phyloP scores from a whole-genome alignment of 108 stramenopile genomes.

The Epithemia pelagica region DNA sequence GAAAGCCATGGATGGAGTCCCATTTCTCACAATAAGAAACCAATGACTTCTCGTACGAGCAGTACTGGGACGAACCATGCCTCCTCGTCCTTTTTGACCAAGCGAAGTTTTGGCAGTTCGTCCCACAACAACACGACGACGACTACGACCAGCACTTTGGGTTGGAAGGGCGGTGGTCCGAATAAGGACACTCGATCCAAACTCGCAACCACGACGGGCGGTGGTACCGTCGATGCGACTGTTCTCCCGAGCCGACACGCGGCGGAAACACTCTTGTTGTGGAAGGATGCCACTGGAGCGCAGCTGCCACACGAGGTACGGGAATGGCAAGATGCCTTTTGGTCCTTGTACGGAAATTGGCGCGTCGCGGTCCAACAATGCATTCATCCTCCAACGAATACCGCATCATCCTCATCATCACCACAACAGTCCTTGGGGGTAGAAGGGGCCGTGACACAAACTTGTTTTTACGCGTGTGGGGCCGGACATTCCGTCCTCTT shows the following conservation, averaged over 20 bases:
- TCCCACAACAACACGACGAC: not conserved
- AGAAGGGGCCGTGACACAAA: not conserved
- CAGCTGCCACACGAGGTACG: not conserved
- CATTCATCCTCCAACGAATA: not conserved
- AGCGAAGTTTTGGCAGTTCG: not conserved
- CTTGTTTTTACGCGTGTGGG: not conserved
- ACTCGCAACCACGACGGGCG: too few relatives aligned
- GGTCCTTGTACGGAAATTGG: constrained; percentile 5
- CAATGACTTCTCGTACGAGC: too few relatives aligned
- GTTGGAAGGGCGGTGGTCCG: not conserved
- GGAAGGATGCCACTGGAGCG: not conserved
- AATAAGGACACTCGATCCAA: not conserved
- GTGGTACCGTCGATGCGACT: too few relatives aligned
- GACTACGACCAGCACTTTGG: not conserved
- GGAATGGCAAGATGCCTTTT: constrained; percentile 2
- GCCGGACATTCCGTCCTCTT: not conserved
- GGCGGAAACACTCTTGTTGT: not conserved
- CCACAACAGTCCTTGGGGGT: not conserved
- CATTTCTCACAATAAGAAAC: too few relatives aligned
- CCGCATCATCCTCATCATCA: too few relatives aligned
- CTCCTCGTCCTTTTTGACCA: not conserved
- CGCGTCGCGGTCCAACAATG: not conserved
- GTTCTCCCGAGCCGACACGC: not conserved
- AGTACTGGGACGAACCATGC: too few relatives aligned
- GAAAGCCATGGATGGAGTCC: not conserved